A percentile compares a stretch with the other conserved stretches of the same genome.
These are phyloP conservation scores for Neoboletus brunneissimus DNA, from an alignment of 768 basidiomycete species.

Conservation along the genomic window DNA sequence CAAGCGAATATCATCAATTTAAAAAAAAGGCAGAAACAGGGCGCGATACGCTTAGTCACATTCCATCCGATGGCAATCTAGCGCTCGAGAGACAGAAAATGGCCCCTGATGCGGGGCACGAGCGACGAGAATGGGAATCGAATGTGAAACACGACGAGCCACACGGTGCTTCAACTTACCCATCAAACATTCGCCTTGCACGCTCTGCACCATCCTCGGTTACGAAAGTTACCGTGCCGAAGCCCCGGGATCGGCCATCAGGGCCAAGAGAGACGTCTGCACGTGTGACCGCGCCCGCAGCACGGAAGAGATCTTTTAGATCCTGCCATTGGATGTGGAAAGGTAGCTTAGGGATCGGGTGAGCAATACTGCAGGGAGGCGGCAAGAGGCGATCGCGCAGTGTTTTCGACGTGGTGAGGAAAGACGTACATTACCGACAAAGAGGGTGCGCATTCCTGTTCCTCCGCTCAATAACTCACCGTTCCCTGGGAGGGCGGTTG, in stretches of 20 bases:
- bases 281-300: slow-evolving; percentile 84
- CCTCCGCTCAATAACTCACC: slow-evolving; percentile 30
- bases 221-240: slow-evolving; percentile 87
- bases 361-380: slow-evolving; percentile 11
- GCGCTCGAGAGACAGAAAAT: neutral
- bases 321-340: slow-evolving; percentile 99
- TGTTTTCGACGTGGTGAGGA: slow-evolving; percentile 5
- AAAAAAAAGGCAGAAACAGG: neutral
- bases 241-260: slow-evolving; percentile 88
- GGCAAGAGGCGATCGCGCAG: neutral
- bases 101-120: neutral
- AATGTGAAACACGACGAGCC: neutral
- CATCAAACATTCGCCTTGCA: slow-evolving; percentile 87
- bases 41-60: neutral
- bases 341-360: slow-evolving; percentile 57
- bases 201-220: slow-evolving; percentile 80
- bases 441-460: slow-evolving; percentile 55
- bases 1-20: neutral
- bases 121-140: neutral
- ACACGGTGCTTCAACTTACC: slow-evolving; percentile 48
- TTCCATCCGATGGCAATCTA: neutral
- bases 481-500: slow-evolving; percentile 9
- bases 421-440: slow-evolving; percentile 82
- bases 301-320: slow-evolving; percentile 91
- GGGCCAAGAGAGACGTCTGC: slow-evolving; percentile 88